These are phyloP conservation scores for Pelargonium citronellum DNA, from an alignment of 441 rosid species.

Conservation along the genomic window DNA sequence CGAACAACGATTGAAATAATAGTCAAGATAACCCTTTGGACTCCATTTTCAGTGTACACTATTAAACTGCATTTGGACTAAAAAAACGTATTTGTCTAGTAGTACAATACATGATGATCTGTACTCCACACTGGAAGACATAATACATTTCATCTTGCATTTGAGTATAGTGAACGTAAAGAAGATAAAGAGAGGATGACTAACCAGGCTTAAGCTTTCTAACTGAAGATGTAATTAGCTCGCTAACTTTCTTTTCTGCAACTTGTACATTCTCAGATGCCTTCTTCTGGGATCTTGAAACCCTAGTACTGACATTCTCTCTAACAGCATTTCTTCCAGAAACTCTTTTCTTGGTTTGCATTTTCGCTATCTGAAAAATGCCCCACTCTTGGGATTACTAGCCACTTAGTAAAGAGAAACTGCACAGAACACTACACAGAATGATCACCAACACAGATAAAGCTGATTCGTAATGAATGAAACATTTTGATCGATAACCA, in stretches of 20 bases:
- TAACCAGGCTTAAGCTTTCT: slow-evolving; percentile 53
- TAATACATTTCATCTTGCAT: not conserved
- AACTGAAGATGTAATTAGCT: slow-evolving; percentile 58
- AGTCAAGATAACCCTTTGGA: too few relatives aligned
- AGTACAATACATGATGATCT: not conserved
- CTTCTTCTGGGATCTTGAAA: slow-evolving; percentile 48
- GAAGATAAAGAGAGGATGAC: not conserved
- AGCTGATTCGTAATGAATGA: not conserved
- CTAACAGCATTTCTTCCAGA: slow-evolving; percentile 43
- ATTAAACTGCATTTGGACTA: not conserved
- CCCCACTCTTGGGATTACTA: slow-evolving; percentile 19
- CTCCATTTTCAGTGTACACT: not conserved
- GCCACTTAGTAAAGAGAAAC: slow-evolving; percentile 2
- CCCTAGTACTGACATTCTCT: slow-evolving; percentile 42
- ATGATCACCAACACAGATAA: not conserved
- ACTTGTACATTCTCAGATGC: slow-evolving; percentile 41
- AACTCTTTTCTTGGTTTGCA: slow-evolving; percentile 57
- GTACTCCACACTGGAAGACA: not conserved
- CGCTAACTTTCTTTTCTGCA: slow-evolving; percentile 44
- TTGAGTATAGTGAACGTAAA: not conserved
- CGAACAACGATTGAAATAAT: too few relatives aligned
- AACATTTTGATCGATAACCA: not conserved
- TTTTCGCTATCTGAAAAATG: slow-evolving; percentile 19
- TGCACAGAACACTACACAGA: not conserved
- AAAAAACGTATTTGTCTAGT: not conserved